These are phyloP conservation scores for Eutrema yunnanense DNA, from an alignment of 345 rosid genomes.

Conservation along the genomic window DNA sequence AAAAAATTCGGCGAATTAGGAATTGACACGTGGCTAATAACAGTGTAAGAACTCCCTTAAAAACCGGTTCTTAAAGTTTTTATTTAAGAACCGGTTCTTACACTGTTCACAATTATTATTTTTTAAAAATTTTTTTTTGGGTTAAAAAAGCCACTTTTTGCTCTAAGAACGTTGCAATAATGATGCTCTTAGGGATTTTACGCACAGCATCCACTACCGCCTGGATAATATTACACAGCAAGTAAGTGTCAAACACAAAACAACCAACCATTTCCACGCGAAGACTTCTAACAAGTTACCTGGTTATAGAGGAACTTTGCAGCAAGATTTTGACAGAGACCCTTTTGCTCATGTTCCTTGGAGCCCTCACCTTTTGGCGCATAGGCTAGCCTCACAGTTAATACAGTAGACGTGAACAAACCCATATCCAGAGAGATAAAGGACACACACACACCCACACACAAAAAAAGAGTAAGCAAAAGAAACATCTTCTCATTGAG, in stretches of 20 bases:
- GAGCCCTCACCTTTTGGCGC: slow-evolving; percentile 31
- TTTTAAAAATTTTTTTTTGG: too few relatives aligned
- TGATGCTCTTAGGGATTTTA: slow-evolving; percentile 74
- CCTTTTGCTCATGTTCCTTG: slow-evolving; percentile 37
- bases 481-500: background rate
- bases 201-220: slow-evolving; percentile 61
- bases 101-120: too few relatives aligned
- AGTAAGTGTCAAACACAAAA: slow-evolving; percentile 5
- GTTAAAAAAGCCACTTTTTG: too few relatives aligned
- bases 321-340: slow-evolving; percentile 60
- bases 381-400: background rate
- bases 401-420: slow-evolving; percentile 1
- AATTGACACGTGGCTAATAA: too few relatives aligned
- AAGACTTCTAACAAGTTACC: slow-evolving; percentile 32
- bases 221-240: slow-evolving; percentile 27
- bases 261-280: background rate
- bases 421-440: background rate
- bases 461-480: background rate
- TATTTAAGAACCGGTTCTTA: too few relatives aligned
- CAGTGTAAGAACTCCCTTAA: too few relatives aligned
- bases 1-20: too few relatives aligned
- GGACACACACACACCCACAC: background rate
- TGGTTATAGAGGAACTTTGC: slow-evolving; percentile 65
- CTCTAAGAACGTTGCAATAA: too few relatives aligned
- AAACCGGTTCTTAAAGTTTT: too few relatives aligned